These are phyloP conservation scores for Citrullus mucosospermus DNA, from an alignment of 306 rosid genomes.

Conservation along the genomic window DNA sequence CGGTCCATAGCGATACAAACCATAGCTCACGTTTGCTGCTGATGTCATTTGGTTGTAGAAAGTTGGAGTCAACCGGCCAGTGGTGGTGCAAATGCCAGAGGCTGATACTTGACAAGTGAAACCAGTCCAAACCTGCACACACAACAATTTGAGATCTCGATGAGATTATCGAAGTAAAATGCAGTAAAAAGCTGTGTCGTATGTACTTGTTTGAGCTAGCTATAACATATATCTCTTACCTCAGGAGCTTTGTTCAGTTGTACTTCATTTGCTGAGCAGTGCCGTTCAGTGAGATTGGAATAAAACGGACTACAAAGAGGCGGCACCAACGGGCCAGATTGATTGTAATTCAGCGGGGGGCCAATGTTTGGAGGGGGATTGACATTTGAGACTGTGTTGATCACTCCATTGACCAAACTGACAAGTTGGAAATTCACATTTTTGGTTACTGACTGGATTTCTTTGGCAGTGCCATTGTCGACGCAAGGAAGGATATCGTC, in stretches of 20 bases:
- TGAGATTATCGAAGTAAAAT: background rate
- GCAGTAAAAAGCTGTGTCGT: too few species aligned
- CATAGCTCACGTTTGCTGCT: slow-evolving; percentile 44
- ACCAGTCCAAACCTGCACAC: slow-evolving; percentile 60
- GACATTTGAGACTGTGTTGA: slow-evolving; percentile 12
- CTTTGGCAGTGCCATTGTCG: slow-evolving; percentile 9
- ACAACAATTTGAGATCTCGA: background rate
- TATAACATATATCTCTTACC: slow-evolving; percentile 22
- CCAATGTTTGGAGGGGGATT: slow-evolving; percentile 8
- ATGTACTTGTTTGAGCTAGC: background rate
- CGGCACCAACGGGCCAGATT: slow-evolving; percentile 54
- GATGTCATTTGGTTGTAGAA: slow-evolving; percentile 28
- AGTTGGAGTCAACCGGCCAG: slow-evolving; percentile 48
- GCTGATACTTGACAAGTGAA: slow-evolving; percentile 34
- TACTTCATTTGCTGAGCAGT: slow-evolving; percentile 39
- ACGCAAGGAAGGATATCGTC: slow-evolving; percentile 14
- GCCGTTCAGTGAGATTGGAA: slow-evolving; percentile 16
- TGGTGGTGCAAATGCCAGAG: slow-evolving; percentile 17
- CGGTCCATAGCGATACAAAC: slow-evolving; percentile 47
- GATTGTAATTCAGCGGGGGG: slow-evolving; percentile 34
- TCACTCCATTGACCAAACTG: slow-evolving; percentile 8
- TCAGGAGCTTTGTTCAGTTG: slow-evolving; percentile 19
- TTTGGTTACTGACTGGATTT: background rate
- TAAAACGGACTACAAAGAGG: slow-evolving; percentile 54
- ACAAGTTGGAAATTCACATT: slow-evolving; percentile 6